Conservation (phyloP, 2,329 filamentous ascomycete genomes). For the Hymenoscyphus repandus region DNA sequence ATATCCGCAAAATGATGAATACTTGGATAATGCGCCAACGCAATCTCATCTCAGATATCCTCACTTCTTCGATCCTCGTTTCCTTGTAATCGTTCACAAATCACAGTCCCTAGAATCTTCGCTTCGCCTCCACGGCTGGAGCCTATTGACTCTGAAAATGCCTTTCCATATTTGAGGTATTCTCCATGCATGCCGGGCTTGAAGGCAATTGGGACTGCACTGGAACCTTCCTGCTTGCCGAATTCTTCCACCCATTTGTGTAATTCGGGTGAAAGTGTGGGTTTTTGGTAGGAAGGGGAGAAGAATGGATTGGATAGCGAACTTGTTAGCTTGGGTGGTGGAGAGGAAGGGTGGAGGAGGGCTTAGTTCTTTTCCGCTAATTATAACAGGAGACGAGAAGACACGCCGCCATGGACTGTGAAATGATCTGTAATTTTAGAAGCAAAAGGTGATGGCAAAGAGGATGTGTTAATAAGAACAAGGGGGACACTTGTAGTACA, state of each 20-base stretch:
- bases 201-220: slow-evolving; percentile 56
- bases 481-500: slow-evolving; percentile 34
- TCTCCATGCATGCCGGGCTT: slow-evolving; percentile 42
- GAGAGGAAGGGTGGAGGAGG: slow-evolving; percentile 34
- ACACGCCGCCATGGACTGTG: slow-evolving; percentile 38
- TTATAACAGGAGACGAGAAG: slow-evolving; percentile 35
- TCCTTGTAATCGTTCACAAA: slow-evolving; percentile 29
- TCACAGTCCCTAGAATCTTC: slow-evolving; percentile 56
- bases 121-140: slow-evolving; percentile 49
- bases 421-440: slow-evolving; percentile 30
- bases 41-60: slow-evolving; percentile 54
- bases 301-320: slow-evolving; percentile 29
- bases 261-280: slow-evolving; percentile 50
- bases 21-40: slow-evolving; percentile 59
- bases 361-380: slow-evolving; percentile 34
- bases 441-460: slow-evolving; percentile 28
- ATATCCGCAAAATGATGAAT: slow-evolving; percentile 58
- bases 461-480: slow-evolving; percentile 32
- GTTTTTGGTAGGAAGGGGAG: slow-evolving; percentile 37
- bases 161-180: slow-evolving; percentile 55
- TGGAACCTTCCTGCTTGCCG: slow-evolving; percentile 27
- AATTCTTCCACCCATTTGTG: slow-evolving; percentile 43
- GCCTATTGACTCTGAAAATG: slow-evolving; percentile 45
- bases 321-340: slow-evolving; percentile 34
- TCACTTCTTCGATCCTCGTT: slow-evolving; percentile 21